Base-by-base conservation (phyloP, 805 yeast species). In the Hanseniaspora lachancei region DNA sequence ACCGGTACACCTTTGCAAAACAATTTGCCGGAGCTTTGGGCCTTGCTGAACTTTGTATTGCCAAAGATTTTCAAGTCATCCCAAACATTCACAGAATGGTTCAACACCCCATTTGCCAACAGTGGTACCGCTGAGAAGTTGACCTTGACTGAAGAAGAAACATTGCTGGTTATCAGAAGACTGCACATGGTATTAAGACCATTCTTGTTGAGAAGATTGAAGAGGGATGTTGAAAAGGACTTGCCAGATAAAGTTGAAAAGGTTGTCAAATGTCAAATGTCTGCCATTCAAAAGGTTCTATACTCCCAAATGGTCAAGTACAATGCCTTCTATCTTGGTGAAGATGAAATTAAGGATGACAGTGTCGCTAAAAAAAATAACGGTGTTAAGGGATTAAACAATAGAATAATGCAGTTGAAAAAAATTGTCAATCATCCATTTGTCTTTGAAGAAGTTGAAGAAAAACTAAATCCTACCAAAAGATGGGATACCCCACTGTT, bases 1-100 rank as follows among this genome's bases (percentile, higher is more conserved):
- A 86, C 95, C 1, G 95, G 95, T 77, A 86, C 95, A 2, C 95
- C 95, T 21, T 75, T 86, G 59, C 95, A 86, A 65, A 86, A 86
- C 66, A 86, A 84, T 62, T 74, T 85, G 62, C 95, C 95, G 0
- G 95, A 86, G 68, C 73, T 86, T 57, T 86, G 95, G 95, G 91
- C 95, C 0, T 73, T 86, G 60, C 71, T 86, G 63, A 86, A 86
- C 66, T 86, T 86, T 62, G 91, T 84, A 21, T 74, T 86, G 59
- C 95, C 95, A 8, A 83, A 84, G 63, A 82, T 86, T 66, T 86
- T 86, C 75, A 86, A 85, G 64, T 85, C 93, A 38, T 93, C 84
- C 12, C 84, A 86, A 64, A 82, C 91, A 8, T 86, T 86, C 64
- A 93, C 86, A 64, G 95, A 86, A 65, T 86, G 95, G 95, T 86